Conservation (phyloP, 768 basidiomycete species). For the Boletus patriciae region DNA sequence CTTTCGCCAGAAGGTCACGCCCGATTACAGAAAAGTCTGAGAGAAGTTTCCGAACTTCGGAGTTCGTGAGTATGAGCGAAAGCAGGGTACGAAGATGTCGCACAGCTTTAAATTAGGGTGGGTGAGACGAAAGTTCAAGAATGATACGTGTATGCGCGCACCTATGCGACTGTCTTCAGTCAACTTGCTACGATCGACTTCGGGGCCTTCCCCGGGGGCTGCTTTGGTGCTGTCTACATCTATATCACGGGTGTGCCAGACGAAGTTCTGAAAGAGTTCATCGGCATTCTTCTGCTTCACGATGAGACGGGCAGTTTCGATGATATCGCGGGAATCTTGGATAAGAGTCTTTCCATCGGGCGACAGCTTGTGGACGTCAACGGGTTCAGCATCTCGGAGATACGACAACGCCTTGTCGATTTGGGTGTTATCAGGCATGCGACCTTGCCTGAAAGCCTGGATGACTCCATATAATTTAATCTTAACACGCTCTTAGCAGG, state of each 20-base stretch:
- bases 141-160: slow-evolving; percentile 25
- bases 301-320: slow-evolving; percentile 69
- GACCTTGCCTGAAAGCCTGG: slow-evolving; percentile 75
- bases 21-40: slow-evolving; percentile 76
- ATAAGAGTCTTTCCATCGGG: slow-evolving; percentile 75
- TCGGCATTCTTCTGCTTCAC: slow-evolving; percentile 86
- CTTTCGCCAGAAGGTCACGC: slow-evolving; percentile 79
- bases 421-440: slow-evolving; percentile 77
- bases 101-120: slow-evolving; percentile 51
- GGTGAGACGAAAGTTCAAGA: slow-evolving; percentile 4
- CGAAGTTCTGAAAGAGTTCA: slow-evolving; percentile 88
- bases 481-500: slow-evolving; percentile 17
- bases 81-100: slow-evolving; percentile 86
- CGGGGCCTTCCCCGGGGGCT: slow-evolving; percentile 40
- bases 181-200: slow-evolving; percentile 55
- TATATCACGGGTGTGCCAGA: slow-evolving; percentile 73
- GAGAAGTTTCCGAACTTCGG: slow-evolving; percentile 87
- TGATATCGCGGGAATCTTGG: slow-evolving; percentile 74
- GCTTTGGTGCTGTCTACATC: slow-evolving; percentile 38
- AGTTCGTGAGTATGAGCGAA: slow-evolving; percentile 87
- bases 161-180: slow-evolving; percentile 64
- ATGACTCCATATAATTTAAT: slow-evolving; percentile 80
- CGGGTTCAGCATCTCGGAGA: slow-evolving; percentile 56
- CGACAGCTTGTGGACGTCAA: slow-evolving; percentile 67
- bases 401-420: slow-evolving; percentile 73